Percentiles rank a stretch among this genome's conserved stretches.
Evolutionary conservation across 129 eudicot species (phyloP).

Genomic region (Escallonia rubra): DNA sequence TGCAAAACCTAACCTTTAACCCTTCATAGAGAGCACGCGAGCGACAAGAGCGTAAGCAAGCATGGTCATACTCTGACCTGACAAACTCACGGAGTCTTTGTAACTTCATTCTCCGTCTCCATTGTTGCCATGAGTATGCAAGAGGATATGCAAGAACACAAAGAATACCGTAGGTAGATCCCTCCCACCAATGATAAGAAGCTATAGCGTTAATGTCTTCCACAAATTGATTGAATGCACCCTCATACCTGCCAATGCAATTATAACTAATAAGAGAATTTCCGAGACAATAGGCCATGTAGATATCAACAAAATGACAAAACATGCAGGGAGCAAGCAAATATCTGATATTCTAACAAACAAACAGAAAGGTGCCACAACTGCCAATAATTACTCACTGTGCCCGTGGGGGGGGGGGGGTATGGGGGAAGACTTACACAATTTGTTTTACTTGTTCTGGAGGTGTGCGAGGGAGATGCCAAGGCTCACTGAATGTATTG

Average conservation of each 20-base stretch:
- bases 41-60: slow-evolving; percentile 97
- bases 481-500: slow-evolving; percentile 86
- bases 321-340: not conserved
- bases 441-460: slow-evolving; percentile 85
- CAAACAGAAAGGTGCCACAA: no score
- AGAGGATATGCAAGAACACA: slow-evolving; percentile 84
- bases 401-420: not conserved
- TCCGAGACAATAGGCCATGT: not conserved
- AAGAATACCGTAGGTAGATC: slow-evolving; percentile 65
- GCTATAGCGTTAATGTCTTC: slow-evolving; percentile 86
- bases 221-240: slow-evolving; percentile 86
- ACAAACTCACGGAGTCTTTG: slow-evolving; percentile 90
- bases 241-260: slow-evolving; percentile 74
- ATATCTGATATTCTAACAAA: no score
- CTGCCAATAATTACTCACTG: no score
- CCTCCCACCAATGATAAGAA: slow-evolving; percentile 98
- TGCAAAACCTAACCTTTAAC: slow-evolving; percentile 56
- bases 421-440: slow-evolving; percentile 41
- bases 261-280: slow-evolving; percentile 8
- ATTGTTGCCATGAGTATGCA: slow-evolving; percentile 99
- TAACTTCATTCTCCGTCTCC: slow-evolving; percentile 80
- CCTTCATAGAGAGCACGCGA: slow-evolving; percentile 99
- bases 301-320: not conserved
- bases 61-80: slow-evolving; percentile 96
- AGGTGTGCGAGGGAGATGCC: slow-evolving; percentile 96